phyloP scores from a whole-genome alignment of 1,284 basidiomycete species.

The Leccinum solheimii region DNA sequence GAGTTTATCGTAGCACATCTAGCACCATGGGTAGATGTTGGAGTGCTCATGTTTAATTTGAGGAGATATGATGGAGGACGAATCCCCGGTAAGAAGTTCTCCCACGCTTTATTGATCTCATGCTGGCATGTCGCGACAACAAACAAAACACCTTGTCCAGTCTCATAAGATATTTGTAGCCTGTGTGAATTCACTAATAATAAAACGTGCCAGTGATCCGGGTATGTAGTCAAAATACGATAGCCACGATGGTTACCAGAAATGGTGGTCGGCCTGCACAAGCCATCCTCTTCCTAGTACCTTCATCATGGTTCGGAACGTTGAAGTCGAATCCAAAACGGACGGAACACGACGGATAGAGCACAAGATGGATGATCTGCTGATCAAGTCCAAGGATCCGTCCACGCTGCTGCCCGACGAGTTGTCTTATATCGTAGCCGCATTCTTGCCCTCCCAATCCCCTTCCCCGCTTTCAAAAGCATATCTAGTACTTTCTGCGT shows the following conservation, averaged over 20 bases:
- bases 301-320: slow-evolving; percentile 10
- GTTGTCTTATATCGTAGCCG: slow-evolving; percentile 50
- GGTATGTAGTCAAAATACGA: background rate
- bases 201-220: too few species aligned
- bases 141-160: too few species aligned
- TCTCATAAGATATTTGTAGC: too few species aligned
- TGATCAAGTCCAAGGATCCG: slow-evolving; percentile 39
- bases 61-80: too few species aligned
- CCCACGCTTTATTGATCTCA: too few species aligned
- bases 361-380: slow-evolving; percentile 33
- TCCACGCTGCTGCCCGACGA: slow-evolving; percentile 52
- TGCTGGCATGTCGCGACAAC: too few species aligned
- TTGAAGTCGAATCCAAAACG: background rate
- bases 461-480: slow-evolving; percentile 57
- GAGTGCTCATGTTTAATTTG: slow-evolving; percentile 15
- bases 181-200: too few species aligned
- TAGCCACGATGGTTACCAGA: background rate
- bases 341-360: slow-evolving; percentile 5
- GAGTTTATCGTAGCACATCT: slow-evolving; percentile 47
- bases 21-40: slow-evolving; percentile 7
- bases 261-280: background rate
- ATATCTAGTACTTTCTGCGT: slow-evolving; percentile 63
- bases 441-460: slow-evolving; percentile 54
- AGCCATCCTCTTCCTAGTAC: background rate
- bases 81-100: too few species aligned